Conservation (phyloP, 495 filamentous ascomycete species). For the Penicillium fimorum region DNA sequence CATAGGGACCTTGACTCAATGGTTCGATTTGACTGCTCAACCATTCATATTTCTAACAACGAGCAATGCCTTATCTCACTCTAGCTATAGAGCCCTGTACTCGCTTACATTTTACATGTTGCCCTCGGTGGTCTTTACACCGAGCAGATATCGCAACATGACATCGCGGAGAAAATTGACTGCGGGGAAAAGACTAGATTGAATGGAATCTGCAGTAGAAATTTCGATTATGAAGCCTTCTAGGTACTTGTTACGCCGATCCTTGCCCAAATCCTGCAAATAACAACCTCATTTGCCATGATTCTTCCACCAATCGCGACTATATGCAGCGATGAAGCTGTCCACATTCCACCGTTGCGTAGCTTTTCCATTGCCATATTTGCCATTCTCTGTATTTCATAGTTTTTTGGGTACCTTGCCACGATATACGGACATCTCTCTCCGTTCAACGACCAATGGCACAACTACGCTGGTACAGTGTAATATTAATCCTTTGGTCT, state of each 20-base stretch:
- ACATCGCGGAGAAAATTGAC: conserved; percentile 10
- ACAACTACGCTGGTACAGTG: conserved; percentile 12
- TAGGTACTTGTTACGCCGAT: conserved; percentile 20
- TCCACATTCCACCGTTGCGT: background rate
- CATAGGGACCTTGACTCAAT: conserved; percentile 2
- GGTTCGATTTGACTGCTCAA: too few relatives aligned
- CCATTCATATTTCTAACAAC: background rate
- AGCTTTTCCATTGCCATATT: background rate
- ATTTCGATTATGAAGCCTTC: conserved; percentile 7
- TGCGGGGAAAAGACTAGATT: conserved; percentile 13
- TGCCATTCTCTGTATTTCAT: background rate
- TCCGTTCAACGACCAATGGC: conserved; percentile 16
- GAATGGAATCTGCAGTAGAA: background rate
- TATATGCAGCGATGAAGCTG: background rate
- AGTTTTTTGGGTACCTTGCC: background rate
- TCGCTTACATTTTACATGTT: background rate
- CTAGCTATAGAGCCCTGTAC: background rate
- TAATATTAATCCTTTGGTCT: conserved; percentile 20
- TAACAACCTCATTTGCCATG: background rate
- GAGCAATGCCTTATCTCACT: background rate
- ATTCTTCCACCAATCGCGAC: conserved; percentile 25
- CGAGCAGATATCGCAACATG: conserved; percentile 5
- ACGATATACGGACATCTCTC: background rate
- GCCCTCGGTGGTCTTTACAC: conserved; percentile 18
- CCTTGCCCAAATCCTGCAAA: conserved; percentile 11